Evolutionary conservation across 352 stramenopile genomes (phyloP).

Genomic region (Phytopythium ostracodes): DNA sequence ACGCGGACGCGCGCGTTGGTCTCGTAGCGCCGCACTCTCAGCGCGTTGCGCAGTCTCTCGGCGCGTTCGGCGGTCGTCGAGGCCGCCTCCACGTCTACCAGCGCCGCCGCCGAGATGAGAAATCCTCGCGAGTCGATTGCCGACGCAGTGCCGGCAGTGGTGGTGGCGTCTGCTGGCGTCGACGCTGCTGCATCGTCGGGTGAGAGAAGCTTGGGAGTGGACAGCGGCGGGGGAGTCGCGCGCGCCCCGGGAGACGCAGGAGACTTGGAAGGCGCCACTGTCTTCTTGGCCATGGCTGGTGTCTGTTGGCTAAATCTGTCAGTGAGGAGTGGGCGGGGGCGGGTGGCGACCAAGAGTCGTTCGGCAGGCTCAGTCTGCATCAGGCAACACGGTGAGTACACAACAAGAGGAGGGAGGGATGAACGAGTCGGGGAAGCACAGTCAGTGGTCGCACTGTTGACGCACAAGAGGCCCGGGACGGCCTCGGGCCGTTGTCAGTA

Average conservation of each 20-base stretch:
- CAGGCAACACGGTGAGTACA: neutral
- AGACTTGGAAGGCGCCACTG: neutral
- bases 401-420: neutral
- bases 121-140: neutral
- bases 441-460: neutral
- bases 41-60: slow-evolving; percentile 26
- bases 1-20: slow-evolving; percentile 44
- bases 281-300: neutral
- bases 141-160: neutral
- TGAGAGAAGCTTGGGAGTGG: no score
- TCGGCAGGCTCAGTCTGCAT: neutral
- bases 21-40: slow-evolving; percentile 44
- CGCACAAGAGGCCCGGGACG: neutral
- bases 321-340: neutral
- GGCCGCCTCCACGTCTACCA: slow-evolving; percentile 22
- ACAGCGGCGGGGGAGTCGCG: neutral
- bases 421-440: neutral
- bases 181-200: neutral
- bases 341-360: neutral
- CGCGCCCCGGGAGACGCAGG: neutral
- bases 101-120: slow-evolving; percentile 33
- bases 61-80: slow-evolving; percentile 23
- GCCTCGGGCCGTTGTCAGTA: no score
- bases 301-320: neutral
- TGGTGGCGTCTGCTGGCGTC: neutral